Percentiles rank a stretch among this genome's conserved stretches.
Conservation (phyloP, 305 asterid genomes). For the Fraxinus sp. region DNA sequence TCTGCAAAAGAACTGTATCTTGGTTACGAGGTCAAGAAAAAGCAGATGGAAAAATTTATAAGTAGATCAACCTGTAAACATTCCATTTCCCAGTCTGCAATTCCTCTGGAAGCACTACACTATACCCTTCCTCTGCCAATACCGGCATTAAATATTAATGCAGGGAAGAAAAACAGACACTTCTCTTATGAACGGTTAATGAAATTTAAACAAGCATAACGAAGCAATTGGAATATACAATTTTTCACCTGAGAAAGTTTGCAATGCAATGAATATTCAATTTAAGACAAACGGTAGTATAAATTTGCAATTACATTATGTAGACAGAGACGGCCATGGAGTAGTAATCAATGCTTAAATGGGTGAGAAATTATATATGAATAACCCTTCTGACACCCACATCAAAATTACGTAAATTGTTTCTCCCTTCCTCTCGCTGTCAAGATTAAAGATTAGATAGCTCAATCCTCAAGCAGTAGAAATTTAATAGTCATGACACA, state of each 20-base stretch:
- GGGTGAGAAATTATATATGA: neutral
- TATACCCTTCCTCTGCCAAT: constrained; percentile 57
- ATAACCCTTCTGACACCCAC: neutral
- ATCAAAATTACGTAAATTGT: neutral
- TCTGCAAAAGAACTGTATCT: constrained; percentile 36
- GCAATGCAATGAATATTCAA: neutral
- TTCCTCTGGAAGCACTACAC: constrained; percentile 64
- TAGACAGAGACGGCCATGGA: neutral
- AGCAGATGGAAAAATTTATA: neutral
- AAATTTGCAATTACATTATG: neutral
- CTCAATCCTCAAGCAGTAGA: neutral
- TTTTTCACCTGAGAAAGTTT: neutral
- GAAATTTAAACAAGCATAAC: constrained; percentile 10
- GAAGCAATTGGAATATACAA: neutral
- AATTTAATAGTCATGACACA: neutral
- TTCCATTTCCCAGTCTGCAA: constrained; percentile 66
- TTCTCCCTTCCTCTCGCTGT: neutral
- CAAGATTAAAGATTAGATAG: neutral
- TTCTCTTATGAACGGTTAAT: neutral
- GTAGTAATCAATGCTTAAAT: neutral
- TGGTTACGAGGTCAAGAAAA: neutral
- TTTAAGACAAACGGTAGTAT: neutral
- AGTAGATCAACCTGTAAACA: constrained; percentile 50
- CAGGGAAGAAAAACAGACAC: neutral
- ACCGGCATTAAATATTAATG: neutral